phyloP scores from a whole-genome alignment of 1,284 basidiomycete genomes.

The Cystobasidium pallidum region DNA sequence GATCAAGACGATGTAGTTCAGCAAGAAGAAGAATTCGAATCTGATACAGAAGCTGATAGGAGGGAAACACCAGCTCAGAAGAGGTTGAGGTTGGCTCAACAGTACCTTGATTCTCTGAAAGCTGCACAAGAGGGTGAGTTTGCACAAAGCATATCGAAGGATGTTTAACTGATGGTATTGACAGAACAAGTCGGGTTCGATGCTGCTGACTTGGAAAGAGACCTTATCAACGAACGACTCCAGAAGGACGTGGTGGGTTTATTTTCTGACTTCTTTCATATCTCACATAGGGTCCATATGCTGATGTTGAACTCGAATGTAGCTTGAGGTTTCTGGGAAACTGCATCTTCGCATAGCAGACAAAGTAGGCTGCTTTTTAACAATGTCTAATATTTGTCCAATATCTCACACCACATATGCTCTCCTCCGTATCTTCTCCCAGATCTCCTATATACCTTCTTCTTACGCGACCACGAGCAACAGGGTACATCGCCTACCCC shows the following conservation, averaged over 20 bases:
- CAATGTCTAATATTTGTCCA: no score
- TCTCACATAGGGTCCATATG: background rate
- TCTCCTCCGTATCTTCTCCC: background rate
- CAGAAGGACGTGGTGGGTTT: constrained; percentile 70
- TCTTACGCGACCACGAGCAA: constrained; percentile 57
- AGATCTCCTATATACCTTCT: constrained; percentile 14
- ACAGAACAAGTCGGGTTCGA: constrained; percentile 68
- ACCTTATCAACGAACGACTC: constrained; percentile 66
- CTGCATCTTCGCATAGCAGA: constrained; percentile 79
- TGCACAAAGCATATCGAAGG: background rate
- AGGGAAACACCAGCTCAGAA: constrained; percentile 89
- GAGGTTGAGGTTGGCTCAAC: constrained; percentile 80
- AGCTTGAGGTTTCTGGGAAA: constrained; percentile 76
- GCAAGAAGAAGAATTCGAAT: constrained; percentile 34
- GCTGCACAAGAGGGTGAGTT: constrained; percentile 68
- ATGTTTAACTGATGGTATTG: background rate
- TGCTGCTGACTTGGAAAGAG: constrained; percentile 88
- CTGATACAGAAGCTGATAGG: constrained; percentile 61
- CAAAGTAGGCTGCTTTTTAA: constrained; percentile 60
- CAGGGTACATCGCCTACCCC: constrained; percentile 72
- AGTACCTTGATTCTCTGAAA: constrained; percentile 86
- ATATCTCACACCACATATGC: no score
- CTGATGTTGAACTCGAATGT: background rate
- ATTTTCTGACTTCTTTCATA: no score
- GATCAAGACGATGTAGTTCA: constrained; percentile 45